Evolutionary conservation across 768 basidiomycete species (phyloP), one percentile per base, ranked within the genome.

Genomic region (Rhodosporidiobolus sp.): DNA sequence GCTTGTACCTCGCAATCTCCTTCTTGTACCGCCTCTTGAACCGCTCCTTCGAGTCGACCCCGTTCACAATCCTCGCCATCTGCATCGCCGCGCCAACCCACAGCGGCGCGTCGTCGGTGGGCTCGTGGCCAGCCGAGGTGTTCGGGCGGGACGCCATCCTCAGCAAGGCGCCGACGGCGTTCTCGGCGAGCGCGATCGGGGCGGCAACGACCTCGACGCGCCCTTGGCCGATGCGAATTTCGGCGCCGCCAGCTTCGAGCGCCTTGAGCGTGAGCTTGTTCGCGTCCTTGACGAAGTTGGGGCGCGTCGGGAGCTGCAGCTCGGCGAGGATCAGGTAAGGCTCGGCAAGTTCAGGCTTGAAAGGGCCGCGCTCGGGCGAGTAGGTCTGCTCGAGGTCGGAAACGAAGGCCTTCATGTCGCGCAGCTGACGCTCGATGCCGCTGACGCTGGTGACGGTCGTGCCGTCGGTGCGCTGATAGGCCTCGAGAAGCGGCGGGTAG

Each of bases 311-410:
- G 14, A 43, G 38, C 38, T 43, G 38, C 38, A 53, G 22, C 34
- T 70, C 69, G 38, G 28, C 56, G 43, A 70, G 49, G 50, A 70
- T 34, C 63, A 63, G 69, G 56, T 64, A 52, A 6, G 57, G n/a
- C 22, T 22, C 4, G 3, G 9, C 11, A 22, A 70, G 56, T 0
- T 59, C 49, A 22, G 43, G 35, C 4, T 56, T 55, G 32, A 59
- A 12, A 7, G 19, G 26, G 38, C 28, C 35, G 24, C n/a, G 57
- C 2, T 10, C 9, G 6, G 24, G 1, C 14, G 57, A 11, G 50
- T 64, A 70, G 12, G 69, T 70, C 35, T n/a, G 11, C 32, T 70
- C 69, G 56, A 64, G 35, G 38, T 59, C 63, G 49, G 4, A 8
- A 50, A 64, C 22, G 43, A 59, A 43, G 38, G 38, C 38, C 8